Conservation (phyloP, 768 basidiomycete species). For the Calocera viscosa region DNA sequence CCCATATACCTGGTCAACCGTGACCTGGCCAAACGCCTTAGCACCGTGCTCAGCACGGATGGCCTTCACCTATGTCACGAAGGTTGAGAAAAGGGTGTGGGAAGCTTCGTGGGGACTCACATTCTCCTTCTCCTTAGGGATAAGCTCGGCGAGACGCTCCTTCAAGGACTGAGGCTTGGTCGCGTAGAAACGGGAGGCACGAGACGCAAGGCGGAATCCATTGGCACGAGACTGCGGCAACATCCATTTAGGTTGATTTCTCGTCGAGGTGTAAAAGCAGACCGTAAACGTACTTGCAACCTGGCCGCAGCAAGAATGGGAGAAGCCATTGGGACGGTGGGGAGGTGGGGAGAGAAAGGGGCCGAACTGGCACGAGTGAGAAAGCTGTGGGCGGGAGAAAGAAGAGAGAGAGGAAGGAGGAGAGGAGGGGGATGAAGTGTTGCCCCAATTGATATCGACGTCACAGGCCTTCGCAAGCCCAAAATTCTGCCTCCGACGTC, state of each 20-base stretch:
- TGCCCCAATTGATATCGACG: neutral
- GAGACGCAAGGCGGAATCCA: neutral
- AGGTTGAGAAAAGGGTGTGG: conserved; percentile 13
- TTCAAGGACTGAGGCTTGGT: conserved; percentile 67
- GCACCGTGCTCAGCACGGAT: conserved; percentile 77
- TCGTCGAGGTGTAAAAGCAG: neutral
- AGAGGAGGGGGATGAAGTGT: neutral
- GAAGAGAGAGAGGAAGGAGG: neutral
- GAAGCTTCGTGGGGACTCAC: conserved; percentile 28
- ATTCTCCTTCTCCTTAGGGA: conserved; percentile 72
- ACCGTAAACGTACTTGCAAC: neutral
- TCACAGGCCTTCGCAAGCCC: neutral
- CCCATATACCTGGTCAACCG: conserved; percentile 88
- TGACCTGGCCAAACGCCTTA: conserved; percentile 84
- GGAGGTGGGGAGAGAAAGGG: neutral
- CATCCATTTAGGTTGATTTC: neutral
- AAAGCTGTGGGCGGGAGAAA: neutral
- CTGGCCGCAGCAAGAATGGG: neutral
- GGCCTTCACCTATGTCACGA: conserved; percentile 51
- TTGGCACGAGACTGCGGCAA: neutral
- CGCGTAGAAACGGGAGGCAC: neutral
- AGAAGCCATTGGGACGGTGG: neutral
- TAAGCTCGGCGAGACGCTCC: conserved; percentile 86
- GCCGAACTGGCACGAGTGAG: neutral
- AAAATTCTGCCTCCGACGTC: neutral